Percentiles rank a stretch among this genome's conserved stretches.
Evolutionary conservation across 768 basidiomycete genomes (phyloP).

Genomic region (Kwoniella europaea): DNA sequence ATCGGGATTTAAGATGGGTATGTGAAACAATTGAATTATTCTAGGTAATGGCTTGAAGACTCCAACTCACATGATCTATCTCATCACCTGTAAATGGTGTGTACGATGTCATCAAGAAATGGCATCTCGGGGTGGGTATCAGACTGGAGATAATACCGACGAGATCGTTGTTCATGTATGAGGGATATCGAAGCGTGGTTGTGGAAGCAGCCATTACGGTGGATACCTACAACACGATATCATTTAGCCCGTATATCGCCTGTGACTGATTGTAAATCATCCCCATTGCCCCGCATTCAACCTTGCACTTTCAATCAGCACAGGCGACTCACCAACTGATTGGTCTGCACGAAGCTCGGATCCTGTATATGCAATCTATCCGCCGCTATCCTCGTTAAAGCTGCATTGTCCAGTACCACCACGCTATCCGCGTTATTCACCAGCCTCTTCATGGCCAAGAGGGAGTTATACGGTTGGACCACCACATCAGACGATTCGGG

Average conservation of each 20-base stretch:
- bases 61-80: conserved; percentile 80
- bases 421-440: conserved; percentile 97
- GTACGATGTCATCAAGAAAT: conserved; percentile 98
- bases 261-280: too few relatives aligned
- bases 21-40: too few relatives aligned
- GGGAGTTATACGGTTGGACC: conserved; percentile 96
- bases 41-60: not conserved
- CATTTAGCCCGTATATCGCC: too few relatives aligned
- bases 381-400: conserved; percentile 86
- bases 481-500: conserved; percentile 92
- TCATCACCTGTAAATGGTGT: conserved; percentile 97
- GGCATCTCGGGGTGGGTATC: conserved; percentile 95
- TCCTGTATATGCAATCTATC: conserved; percentile 83
- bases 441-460: conserved; percentile 88
- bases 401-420: conserved; percentile 95
- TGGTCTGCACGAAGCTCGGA: conserved; percentile 61
- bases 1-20: too few relatives aligned
- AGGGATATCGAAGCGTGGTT: conserved; percentile 93
- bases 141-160: conserved; percentile 95
- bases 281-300: too few relatives aligned
- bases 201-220: conserved; percentile 98
- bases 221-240: conserved; percentile 68
- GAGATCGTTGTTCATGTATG: conserved; percentile 99
- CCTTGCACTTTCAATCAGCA: not conserved
- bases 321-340: conserved; percentile 52